Evolutionary conservation across 164 flowering plant species (phyloP).

Genomic region (Nelumbo lutea): DNA sequence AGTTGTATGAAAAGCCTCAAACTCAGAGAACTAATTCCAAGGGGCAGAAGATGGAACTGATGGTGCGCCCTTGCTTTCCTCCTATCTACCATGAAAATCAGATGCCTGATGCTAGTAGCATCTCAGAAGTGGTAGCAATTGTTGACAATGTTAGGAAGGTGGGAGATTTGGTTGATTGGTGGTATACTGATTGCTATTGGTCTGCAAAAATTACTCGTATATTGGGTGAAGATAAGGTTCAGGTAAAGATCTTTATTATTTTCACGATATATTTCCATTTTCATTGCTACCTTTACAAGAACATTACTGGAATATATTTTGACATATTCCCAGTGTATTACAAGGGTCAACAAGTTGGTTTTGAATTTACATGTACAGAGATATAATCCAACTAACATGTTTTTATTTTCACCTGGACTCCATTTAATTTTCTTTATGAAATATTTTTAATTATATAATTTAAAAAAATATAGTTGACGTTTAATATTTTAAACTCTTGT

Average conservation of each 20-base stretch:
- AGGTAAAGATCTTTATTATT: conserved; percentile 34
- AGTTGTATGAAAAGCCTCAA: conserved; percentile 30
- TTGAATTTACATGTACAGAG: too few species aligned
- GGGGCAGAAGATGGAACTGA: conserved; percentile 32
- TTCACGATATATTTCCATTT: too few species aligned
- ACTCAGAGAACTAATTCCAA: conserved; percentile 7
- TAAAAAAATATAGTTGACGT: too few species aligned
- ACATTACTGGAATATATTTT: too few species aligned
- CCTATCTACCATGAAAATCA: conserved; percentile 32
- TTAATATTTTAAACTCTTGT: too few species aligned
- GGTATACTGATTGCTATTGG: conserved; percentile 61
- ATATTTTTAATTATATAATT: too few species aligned
- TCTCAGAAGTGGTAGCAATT: conserved; percentile 43
- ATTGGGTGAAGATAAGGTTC: conserved; percentile 37
- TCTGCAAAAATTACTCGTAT: conserved; percentile 47
- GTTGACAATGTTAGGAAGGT: conserved; percentile 52
- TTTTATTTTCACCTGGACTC: too few species aligned
- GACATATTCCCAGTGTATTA: too few species aligned
- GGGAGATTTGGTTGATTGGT: conserved; percentile 92
- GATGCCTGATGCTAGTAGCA: conserved; percentile 23
- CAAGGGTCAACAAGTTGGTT: too few species aligned
- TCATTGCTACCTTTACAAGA: too few species aligned
- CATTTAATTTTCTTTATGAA: too few species aligned
- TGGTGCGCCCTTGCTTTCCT: conserved; percentile 84
- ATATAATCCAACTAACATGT: too few species aligned